Percentiles rank a stretch among this genome's conserved stretches.
Conservation (phyloP, 179 eudicot species). For the Drosera spatulata region DNA sequence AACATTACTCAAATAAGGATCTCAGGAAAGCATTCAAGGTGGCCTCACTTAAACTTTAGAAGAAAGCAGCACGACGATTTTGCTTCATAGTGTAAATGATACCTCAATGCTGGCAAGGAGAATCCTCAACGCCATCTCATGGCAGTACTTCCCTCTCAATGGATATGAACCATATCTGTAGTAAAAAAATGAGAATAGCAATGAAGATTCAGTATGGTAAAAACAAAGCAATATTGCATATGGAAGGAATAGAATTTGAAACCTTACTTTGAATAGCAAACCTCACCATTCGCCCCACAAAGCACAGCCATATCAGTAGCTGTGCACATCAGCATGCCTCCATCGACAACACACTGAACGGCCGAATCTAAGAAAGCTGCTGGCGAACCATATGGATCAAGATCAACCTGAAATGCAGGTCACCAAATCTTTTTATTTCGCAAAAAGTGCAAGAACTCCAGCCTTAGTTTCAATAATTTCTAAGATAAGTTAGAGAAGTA, state of each 20-base stretch:
- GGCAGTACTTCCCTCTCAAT: conserved; percentile 82
- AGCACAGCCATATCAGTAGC: conserved; percentile 98
- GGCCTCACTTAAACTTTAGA: too few species aligned
- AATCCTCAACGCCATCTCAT: conserved; percentile 96
- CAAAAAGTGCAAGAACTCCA: too few species aligned
- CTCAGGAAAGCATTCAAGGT: not conserved
- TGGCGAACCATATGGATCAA: conserved; percentile 97
- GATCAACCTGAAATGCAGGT: conserved; percentile 30
- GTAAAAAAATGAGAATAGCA: conserved; percentile 11
- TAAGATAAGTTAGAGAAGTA: too few species aligned
- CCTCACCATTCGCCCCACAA: conserved; percentile 96
- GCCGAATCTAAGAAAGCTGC: conserved; percentile 92
- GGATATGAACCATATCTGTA: conserved; percentile 89
- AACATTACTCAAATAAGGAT: not conserved
- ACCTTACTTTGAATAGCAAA: conserved; percentile 93
- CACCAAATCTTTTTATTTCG: not conserved
- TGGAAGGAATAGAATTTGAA: not conserved
- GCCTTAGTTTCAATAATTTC: too few species aligned
- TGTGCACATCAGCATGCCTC: conserved; percentile 94
- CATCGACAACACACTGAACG: conserved; percentile 82
- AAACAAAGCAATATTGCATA: not conserved
- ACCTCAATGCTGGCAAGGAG: conserved; percentile 96
- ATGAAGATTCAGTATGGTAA: too few species aligned
- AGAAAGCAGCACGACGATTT: too few species aligned
- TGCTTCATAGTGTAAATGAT: not conserved